These are phyloP conservation scores for Amborella trichopoda DNA, from an alignment of 164 flowering plant genomes.

Conservation along the genomic window DNA sequence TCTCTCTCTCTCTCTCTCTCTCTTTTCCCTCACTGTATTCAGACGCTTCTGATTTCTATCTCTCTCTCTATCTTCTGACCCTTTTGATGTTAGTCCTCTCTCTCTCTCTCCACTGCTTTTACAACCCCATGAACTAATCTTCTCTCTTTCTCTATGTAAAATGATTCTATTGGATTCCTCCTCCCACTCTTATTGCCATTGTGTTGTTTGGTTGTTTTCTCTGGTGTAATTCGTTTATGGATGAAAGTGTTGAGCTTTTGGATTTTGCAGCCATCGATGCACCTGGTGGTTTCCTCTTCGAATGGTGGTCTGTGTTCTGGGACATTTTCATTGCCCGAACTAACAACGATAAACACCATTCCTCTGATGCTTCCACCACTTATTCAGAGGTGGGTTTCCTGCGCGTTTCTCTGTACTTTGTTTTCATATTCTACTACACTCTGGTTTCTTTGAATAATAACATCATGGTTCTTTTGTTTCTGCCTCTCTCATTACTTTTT, in stretches of 20 bases:
- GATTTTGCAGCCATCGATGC: conserved; percentile 74
- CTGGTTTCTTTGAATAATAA: not conserved
- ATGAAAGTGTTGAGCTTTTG: conserved; percentile 5
- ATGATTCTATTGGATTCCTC: not conserved
- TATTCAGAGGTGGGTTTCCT: conserved; percentile 56
- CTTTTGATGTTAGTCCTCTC: not conserved
- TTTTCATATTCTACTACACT: not conserved
- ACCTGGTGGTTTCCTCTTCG: conserved; percentile 88
- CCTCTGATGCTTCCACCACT: conserved; percentile 79
- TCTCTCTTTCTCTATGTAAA: not conserved
- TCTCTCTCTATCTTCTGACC: not conserved
- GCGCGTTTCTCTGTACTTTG: not conserved
- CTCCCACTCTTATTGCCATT: not conserved
- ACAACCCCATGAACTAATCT: too few species aligned
- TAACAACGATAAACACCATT: conserved; percentile 74
- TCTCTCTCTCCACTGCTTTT: too few species aligned
- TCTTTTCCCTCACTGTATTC: not conserved
- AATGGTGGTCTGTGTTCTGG: conserved; percentile 98
- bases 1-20: not conserved
- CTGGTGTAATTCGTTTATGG: too few species aligned
- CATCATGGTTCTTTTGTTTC: conserved; percentile 14
- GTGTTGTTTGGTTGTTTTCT: not conserved
- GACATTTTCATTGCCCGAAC: conserved; percentile 86
- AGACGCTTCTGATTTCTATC: not conserved
- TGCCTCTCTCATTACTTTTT: not conserved